These are phyloP conservation scores for Tolypocladium tropicale DNA, from an alignment of 2,329 filamentous ascomycete genomes.

Conservation along the genomic window DNA sequence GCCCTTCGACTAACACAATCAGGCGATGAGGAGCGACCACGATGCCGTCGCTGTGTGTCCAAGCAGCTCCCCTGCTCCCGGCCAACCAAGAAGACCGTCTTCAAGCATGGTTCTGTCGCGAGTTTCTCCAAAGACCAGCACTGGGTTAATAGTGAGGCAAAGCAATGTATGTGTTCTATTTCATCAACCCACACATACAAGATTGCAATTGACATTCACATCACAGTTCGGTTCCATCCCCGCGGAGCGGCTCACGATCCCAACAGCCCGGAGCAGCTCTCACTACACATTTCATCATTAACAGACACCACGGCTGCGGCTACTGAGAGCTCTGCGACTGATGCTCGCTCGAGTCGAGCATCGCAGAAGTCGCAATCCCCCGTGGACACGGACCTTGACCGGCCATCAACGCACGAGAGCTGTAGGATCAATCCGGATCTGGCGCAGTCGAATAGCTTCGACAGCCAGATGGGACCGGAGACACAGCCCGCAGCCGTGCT, in stretches of 20 bases:
- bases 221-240: slow-evolving; percentile 10
- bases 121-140: slow-evolving; percentile 23
- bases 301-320: neutral
- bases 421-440: neutral
- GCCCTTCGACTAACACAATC: neutral
- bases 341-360: neutral
- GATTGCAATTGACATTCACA: neutral
- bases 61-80: slow-evolving; percentile 23
- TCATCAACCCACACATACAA: neutral
- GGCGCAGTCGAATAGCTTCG: slow-evolving; percentile 1
- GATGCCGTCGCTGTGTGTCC: slow-evolving; percentile 21
- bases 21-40: slow-evolving; percentile 28
- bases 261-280: neutral
- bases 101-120: slow-evolving; percentile 22
- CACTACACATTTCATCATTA: neutral
- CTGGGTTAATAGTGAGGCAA: slow-evolving; percentile 24
- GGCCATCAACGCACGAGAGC: neutral
- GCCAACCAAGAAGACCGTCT: slow-evolving; percentile 23
- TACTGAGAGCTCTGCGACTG: neutral
- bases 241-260: slow-evolving; percentile 6
- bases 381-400: neutral
- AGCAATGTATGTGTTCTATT: slow-evolving; percentile 17
- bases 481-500: neutral
- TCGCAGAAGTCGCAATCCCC: neutral
- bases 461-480: neutral